Evolutionary conservation across 169 alveolate genomes (phyloP).

Genomic region (Toxoplasma gondii): DNA sequence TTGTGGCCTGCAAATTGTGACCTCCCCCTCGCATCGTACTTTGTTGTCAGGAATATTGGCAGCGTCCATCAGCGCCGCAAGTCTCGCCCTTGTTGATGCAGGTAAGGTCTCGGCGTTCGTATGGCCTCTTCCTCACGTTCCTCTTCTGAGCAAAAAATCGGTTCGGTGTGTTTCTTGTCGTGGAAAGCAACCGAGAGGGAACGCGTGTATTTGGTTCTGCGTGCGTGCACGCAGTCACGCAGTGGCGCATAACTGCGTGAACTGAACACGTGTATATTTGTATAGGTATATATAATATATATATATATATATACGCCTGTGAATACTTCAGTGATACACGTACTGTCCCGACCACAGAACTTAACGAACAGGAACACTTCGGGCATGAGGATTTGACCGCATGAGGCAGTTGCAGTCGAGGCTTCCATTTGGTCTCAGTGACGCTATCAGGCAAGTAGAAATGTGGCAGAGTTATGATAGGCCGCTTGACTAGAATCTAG

Average conservation of each 20-base stretch:
- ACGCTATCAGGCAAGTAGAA: too few relatives aligned
- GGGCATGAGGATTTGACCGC: too few relatives aligned
- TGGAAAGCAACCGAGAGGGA: not conserved
- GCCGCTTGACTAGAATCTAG: not conserved
- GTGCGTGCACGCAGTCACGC: not conserved
- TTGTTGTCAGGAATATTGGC: not conserved
- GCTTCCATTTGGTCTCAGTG: too few relatives aligned
- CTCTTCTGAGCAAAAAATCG: too few relatives aligned
- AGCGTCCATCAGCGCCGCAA: not conserved
- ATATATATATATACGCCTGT: too few relatives aligned
- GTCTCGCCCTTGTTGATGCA: constrained; percentile 18
- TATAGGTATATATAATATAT: not conserved
- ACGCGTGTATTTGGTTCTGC: not conserved
- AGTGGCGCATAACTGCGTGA: not conserved
- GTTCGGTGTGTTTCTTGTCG: not conserved
- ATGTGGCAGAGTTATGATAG: not conserved
- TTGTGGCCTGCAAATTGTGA: too few relatives aligned
- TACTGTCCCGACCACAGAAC: too few relatives aligned
- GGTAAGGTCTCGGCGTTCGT: not conserved
- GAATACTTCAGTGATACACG: too few relatives aligned
- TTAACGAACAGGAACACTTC: too few relatives aligned
- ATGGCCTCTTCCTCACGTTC: not conserved
- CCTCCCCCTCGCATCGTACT: too few relatives aligned
- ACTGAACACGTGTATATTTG: not conserved
- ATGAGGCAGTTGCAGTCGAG: too few relatives aligned